These are phyloP conservation scores for Paraurostyla sp. DNA, from an alignment of 73 alveolate species.

Conservation along the genomic window DNA sequence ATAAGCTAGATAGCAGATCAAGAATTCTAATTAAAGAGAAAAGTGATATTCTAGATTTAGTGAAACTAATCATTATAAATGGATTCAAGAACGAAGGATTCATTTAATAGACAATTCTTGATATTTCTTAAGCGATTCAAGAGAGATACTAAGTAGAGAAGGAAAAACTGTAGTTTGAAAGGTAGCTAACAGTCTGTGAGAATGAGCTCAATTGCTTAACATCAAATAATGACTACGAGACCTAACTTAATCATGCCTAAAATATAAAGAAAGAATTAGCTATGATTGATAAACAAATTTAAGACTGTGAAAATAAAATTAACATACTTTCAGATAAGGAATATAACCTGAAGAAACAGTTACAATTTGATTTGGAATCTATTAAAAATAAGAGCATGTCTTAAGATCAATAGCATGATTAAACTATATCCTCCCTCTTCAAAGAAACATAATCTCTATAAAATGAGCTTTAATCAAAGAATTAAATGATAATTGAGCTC, in stretches of 20 bases:
- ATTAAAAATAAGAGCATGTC: background rate
- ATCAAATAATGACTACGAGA: background rate
- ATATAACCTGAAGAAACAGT: background rate
- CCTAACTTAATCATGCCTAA: background rate
- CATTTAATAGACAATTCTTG: too few species aligned
- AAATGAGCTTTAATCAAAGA: constrained; percentile 7
- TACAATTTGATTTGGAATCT: background rate
- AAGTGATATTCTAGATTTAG: too few species aligned
- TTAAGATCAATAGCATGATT: background rate
- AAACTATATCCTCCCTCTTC: constrained; percentile 7
- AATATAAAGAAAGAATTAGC: background rate
- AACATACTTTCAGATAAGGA: background rate
- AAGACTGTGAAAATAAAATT: background rate
- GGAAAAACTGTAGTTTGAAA: background rate
- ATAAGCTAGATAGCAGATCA: too few species aligned
- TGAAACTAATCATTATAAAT: too few species aligned
- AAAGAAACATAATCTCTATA: constrained; percentile 23
- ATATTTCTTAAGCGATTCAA: too few species aligned
- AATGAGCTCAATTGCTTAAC: background rate
- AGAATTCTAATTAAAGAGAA: too few species aligned
- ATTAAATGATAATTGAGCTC: constrained; percentile 19
- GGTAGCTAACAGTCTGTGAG: background rate
- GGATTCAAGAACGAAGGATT: too few species aligned
- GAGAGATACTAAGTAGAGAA: constrained; percentile 9
- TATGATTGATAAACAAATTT: background rate